These are phyloP conservation scores for Saxophila tyrrhenica DNA, from an alignment of 495 filamentous ascomycete species.

Conservation along the genomic window DNA sequence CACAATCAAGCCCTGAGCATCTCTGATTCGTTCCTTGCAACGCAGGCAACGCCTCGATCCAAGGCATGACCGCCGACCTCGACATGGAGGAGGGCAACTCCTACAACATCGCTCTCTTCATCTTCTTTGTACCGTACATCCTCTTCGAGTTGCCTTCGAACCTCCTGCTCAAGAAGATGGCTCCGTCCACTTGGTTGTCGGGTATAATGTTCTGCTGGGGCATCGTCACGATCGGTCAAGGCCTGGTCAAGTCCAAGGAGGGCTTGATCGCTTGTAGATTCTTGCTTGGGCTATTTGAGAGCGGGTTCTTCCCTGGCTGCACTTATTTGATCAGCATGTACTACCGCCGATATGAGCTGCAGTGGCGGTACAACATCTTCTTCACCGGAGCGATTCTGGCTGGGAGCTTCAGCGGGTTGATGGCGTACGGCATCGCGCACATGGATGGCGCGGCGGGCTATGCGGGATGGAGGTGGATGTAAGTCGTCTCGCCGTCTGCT, in stretches of 20 bases:
- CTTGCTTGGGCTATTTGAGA: slow-evolving; percentile 49
- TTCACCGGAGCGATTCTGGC: slow-evolving; percentile 47
- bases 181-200: slow-evolving; percentile 47
- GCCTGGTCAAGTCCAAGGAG: slow-evolving; percentile 42
- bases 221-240: slow-evolving; percentile 46
- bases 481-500: too few relatives aligned
- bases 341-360: slow-evolving; percentile 51
- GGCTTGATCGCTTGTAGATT: slow-evolving; percentile 48
- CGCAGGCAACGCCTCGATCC: slow-evolving; percentile 47
- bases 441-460: slow-evolving; percentile 30
- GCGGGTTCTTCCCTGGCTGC: slow-evolving; percentile 34
- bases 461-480: slow-evolving; percentile 17
- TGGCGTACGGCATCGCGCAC: slow-evolving; percentile 48
- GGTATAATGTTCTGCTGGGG: slow-evolving; percentile 47
- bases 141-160: slow-evolving; percentile 56
- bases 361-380: slow-evolving; percentile 47
- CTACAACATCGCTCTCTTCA: slow-evolving; percentile 51
- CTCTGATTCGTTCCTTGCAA: not conserved
- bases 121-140: slow-evolving; percentile 59
- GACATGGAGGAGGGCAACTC: slow-evolving; percentile 39
- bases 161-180: slow-evolving; percentile 52
- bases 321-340: slow-evolving; percentile 39
- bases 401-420: slow-evolving; percentile 50
- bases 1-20: too few relatives aligned
- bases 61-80: slow-evolving; percentile 50